phyloP scores from a whole-genome alignment of 1,139 yeast genomes.

The Yamadazyma conglobata region DNA sequence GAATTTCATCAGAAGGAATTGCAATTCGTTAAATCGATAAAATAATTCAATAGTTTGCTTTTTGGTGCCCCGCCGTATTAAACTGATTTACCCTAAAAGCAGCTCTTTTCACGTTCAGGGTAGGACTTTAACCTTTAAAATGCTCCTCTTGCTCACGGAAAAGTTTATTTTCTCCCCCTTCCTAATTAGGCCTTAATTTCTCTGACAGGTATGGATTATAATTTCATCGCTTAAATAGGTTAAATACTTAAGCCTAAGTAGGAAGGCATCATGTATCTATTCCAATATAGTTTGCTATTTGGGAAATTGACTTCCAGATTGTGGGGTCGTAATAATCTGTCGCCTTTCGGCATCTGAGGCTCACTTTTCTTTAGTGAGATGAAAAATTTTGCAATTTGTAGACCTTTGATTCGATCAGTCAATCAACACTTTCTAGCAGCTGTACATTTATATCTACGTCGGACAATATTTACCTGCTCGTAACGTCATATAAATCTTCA shows the following conservation, averaged over 20 bases:
- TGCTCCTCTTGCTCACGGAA: not conserved
- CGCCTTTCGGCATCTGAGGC: too few relatives aligned
- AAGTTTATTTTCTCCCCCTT: conserved; percentile 9
- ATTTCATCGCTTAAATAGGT: conserved; percentile 13
- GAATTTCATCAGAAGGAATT: too few relatives aligned
- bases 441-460: not conserved
- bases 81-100: too few relatives aligned
- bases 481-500: too few relatives aligned
- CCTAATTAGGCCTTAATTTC: conserved; percentile 12
- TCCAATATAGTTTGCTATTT: not conserved
- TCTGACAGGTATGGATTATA: conserved; percentile 2
- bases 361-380: too few relatives aligned
- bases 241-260: conserved; percentile 11
- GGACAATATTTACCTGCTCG: too few relatives aligned
- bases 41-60: too few relatives aligned
- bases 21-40: too few relatives aligned
- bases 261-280: conserved; percentile 9
- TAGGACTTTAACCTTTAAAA: conserved; percentile 1
- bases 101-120: conserved; percentile 7
- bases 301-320: not conserved
- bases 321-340: too few relatives aligned
- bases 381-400: not conserved
- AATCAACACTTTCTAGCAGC: not conserved
- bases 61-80: too few relatives aligned
- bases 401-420: not conserved